Evolutionary conservation across 371 early-diverging fungal genomes (phyloP), one percentile per base, ranked within the genome.

Genomic region (Blyttiomyces sp.): DNA sequence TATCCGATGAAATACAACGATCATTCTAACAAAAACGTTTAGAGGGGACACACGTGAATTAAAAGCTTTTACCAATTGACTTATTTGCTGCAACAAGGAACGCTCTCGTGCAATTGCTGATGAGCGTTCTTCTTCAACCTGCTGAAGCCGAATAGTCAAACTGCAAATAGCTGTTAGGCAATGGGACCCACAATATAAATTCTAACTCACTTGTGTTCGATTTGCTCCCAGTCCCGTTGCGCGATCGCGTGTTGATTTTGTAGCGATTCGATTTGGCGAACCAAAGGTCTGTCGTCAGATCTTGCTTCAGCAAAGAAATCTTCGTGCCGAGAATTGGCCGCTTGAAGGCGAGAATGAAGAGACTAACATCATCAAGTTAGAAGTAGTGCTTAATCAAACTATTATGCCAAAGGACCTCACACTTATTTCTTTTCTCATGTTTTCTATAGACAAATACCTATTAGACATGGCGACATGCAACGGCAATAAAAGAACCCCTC

Each of bases 261-360:
- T 17, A 90, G 56, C 1, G 64, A 66, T 43, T 90, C 86, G 39
- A 88, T 86, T 50, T 88, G 91, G 3, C 83, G 79, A 9, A 88
- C 63, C 1, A 88, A 71, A 2, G 88, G 86, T 76, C 70, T 21
- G 81, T 83, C 28, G 80, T 79, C 57, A 77, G 76, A 50, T 84
- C 87, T 72, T 1, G 61, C 60, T 7, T 74, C 69, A 6, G 71
- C 68, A 26, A 70, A 72, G 0, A 88, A 62, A 46, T 86, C 86
- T 53, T 84, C 84, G 49, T 79, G 73, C n/a, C 81, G 80, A 11
- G 75, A 65, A 21, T 88, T 88, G 4, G 80, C 75, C 30, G 66
- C 77, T 46, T 83, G 88, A 27, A 90, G 64, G 2, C 80, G 75
- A 13, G 61, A 56, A 55, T 88, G 89, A 4, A 87, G 58, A 27